These are phyloP conservation scores for Skeletonema costatum DNA, from an alignment of 108 stramenopile species.

Conservation along the genomic window DNA sequence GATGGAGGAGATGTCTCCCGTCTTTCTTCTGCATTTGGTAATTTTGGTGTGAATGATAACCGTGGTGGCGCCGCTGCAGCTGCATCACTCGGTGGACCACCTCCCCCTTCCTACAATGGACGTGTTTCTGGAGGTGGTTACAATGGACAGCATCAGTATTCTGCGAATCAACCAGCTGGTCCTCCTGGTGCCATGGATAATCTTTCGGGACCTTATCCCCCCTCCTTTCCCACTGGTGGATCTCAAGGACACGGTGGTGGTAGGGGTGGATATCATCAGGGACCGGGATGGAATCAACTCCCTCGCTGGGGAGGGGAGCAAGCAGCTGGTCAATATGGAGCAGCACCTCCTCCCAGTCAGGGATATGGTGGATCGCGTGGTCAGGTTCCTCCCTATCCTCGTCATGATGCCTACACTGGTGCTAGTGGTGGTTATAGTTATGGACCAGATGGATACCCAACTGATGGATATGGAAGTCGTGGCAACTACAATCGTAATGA, in stretches of 20 bases:
- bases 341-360: neutral
- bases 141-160: neutral
- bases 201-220: slow-evolving; percentile 29
- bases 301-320: slow-evolving; percentile 29
- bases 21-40: slow-evolving; percentile 20
- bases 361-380: neutral
- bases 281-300: slow-evolving; percentile 33
- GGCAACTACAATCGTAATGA: neutral
- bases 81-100: neutral
- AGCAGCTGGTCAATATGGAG: slow-evolving; percentile 12
- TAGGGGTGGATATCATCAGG: slow-evolving; percentile 12
- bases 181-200: neutral
- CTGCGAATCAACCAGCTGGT: neutral
- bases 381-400: neutral
- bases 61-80: neutral
- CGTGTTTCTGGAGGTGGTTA: neutral
- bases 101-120: neutral
- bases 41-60: slow-evolving; percentile 10
- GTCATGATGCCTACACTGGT: neutral
- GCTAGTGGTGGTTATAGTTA: slow-evolving; percentile 2
- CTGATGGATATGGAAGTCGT: slow-evolving; percentile 2
- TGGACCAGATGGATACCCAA: slow-evolving; percentile 1
- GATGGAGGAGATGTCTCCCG: slow-evolving; percentile 13
- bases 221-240: slow-evolving; percentile 20
- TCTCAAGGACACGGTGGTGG: neutral